Evolutionary conservation across 2,329 filamentous ascomycete species (phyloP), one percentile per base, ranked within the genome.

Genomic region (Microdochium trichocladiopsis): DNA sequence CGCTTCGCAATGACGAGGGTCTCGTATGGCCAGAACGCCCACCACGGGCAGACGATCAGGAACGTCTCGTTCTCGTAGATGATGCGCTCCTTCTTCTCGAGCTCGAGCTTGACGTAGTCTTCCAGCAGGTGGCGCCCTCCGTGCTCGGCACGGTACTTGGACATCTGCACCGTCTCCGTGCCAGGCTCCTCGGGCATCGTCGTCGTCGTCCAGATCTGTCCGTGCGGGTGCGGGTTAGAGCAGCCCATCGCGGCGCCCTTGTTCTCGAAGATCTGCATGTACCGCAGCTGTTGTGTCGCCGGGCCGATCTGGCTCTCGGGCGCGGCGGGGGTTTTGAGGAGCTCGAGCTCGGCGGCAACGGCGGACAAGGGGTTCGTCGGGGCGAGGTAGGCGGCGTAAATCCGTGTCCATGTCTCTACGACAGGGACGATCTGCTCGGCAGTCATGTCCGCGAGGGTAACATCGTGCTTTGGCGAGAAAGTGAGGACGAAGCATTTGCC

Each of bases 241-340:
- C 94, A 99, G 50, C 94, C 94, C 94, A 99, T 99, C 11, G 93
- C 90, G 1, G 88, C 84, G 50, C 94, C 94, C 72, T 99, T 99
- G 76, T 99, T 99, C 73, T 99, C 94, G 57, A 99, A 99, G 58
- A 99, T 97, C 67, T 99, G 94, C 92, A 99, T 96, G 72, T 95
- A 97, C 51, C 88, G 83, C 62, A 95, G 90, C 70, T 95, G 90
- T 51, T 88, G 80, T 50, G 78, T 83, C 4, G 90, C 86, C 25
- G 72, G 71, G 8, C 72, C 60, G 18, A 79, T 65, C 23, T 66
- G 55, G 53, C 63, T 66, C 53, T 71, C 66, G 4, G 64, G 59
- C 11, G 65, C 65, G 2, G 65, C 53, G 65, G 75, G 61, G 2
- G 69, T 61, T 4, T 50, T 50, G 36, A 72, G 66, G 8, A 79